Base-by-base conservation (phyloP, 1,139 yeast genomes). In the Taphrina communis region DNA sequence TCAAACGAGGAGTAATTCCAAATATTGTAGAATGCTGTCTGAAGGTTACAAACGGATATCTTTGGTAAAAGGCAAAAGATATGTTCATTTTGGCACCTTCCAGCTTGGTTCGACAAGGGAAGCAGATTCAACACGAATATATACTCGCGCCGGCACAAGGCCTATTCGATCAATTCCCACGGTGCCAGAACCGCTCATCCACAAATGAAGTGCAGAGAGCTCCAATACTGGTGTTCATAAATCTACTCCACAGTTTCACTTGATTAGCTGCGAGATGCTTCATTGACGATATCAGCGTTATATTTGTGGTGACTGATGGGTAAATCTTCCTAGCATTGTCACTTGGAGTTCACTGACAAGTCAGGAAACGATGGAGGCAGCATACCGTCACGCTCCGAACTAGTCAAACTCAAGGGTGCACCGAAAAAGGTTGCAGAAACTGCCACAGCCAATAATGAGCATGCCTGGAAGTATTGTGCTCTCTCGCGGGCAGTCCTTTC, bases 331-430 rank as follows among this genome's bases (percentile, higher is more conserved):
- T 17, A 44, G 12, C 19, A 17, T 44, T 12, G 8, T 7, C 8
- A 44, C 14, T 39, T 9, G 14, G 3, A 14, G 14, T 14, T 2
- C 19, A n/a, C 53, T 50, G 53, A 50, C 36, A 50, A 11, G 6
- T n/a, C 25, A 50, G 72, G 72, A 82, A 82, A 82, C 73, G 87
- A 84, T 74, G 87, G 87, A 8, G 86, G 87, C 5, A 77, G 84
- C 1, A 80, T 84, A 35, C 85, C 86, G 2, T 78, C 79, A 3
- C 77, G 87, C 14, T 75, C 81, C 50, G 86, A 84, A 53, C 75
- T 77, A 17, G 81, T 79, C 41, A 75, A 72, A 70, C 74, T 75
- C n/a, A 63, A 63, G 21, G 61, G 55, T 6, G 55, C 38, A 6
- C 67, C 61, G 12, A 63, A 42, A 25, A 57, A 56, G 31, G 59